Percentiles rank a stretch among this genome's conserved stretches.
These are phyloP conservation scores for Hirsutella rhossiliensis DNA, from an alignment of 2,329 filamentous ascomycete genomes.

Conservation along the genomic window DNA sequence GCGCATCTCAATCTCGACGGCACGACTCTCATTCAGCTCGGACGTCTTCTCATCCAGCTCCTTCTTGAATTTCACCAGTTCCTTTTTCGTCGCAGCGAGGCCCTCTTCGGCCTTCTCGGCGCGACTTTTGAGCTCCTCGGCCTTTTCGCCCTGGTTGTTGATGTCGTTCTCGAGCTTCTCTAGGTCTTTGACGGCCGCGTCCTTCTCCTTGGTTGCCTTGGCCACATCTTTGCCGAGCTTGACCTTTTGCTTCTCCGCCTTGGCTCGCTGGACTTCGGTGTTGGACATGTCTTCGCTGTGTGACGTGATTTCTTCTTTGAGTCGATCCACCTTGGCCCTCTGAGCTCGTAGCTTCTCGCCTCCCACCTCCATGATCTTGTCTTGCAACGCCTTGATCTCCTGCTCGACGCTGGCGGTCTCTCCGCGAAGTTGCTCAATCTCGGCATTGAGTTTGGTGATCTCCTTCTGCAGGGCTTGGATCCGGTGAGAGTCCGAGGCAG, in stretches of 20 bases:
- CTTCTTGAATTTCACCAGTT: slow-evolving; percentile 66
- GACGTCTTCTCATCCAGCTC: slow-evolving; percentile 78
- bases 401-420: slow-evolving; percentile 86
- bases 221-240: slow-evolving; percentile 78
- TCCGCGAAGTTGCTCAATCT: slow-evolving; percentile 65
- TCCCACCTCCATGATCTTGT: slow-evolving; percentile 97
- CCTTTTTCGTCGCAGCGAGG: slow-evolving; percentile 66
- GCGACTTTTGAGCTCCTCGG: slow-evolving; percentile 57
- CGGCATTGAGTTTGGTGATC: slow-evolving; percentile 60
- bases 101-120: slow-evolving; percentile 76
- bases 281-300: slow-evolving; percentile 73
- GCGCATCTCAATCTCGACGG: slow-evolving; percentile 91
- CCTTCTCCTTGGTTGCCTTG: slow-evolving; percentile 70
- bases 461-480: slow-evolving; percentile 64
- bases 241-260: slow-evolving; percentile 81
- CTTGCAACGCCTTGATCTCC: slow-evolving; percentile 84
- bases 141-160: slow-evolving; percentile 61
- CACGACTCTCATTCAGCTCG: slow-evolving; percentile 80
- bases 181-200: slow-evolving; percentile 57
- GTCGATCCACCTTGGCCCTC: slow-evolving; percentile 77
- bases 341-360: slow-evolving; percentile 86
- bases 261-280: slow-evolving; percentile 78
- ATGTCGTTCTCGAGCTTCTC: slow-evolving; percentile 71
- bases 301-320: slow-evolving; percentile 75
- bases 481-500: slow-evolving; percentile 67